These are phyloP conservation scores for Exophiala phaeomuriformis DNA, from an alignment of 2,329 filamentous ascomycete genomes.

Conservation along the genomic window DNA sequence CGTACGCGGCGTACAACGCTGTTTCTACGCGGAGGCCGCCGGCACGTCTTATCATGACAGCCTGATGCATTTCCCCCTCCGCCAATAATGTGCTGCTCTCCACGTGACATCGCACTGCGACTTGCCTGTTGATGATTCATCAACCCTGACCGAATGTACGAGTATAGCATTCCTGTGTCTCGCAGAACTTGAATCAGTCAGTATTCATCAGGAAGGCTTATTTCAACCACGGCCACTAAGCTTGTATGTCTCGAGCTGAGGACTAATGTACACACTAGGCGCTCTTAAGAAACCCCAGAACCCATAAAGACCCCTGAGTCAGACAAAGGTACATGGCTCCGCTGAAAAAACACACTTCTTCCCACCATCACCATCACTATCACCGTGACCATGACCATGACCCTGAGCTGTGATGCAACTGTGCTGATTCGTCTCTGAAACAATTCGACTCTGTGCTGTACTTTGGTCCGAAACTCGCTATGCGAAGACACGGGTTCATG, in stretches of 20 bases:
- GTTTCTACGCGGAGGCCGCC: too few species aligned
- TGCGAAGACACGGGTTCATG: slow-evolving; percentile 12
- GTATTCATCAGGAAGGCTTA: too few species aligned
- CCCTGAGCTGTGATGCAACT: slow-evolving; percentile 6
- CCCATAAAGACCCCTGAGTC: slow-evolving; percentile 35
- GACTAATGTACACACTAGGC: slow-evolving; percentile 20
- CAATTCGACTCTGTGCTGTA: slow-evolving; percentile 12
- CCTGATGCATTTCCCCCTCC: too few species aligned
- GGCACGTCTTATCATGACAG: too few species aligned
- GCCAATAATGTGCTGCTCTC: too few species aligned
- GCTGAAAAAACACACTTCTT: slow-evolving; percentile 67
- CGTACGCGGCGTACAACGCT: too few species aligned
- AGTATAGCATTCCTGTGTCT: too few species aligned
- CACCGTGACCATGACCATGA: slow-evolving; percentile 5
- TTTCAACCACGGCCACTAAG: neutral
- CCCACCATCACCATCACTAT: slow-evolving; percentile 9
- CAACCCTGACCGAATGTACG: too few species aligned
- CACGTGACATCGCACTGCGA: too few species aligned
- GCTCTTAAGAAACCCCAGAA: slow-evolving; percentile 4
- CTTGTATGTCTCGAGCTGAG: slow-evolving; percentile 10
- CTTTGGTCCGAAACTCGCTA: slow-evolving; percentile 21
- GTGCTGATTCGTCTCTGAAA: slow-evolving; percentile 3
- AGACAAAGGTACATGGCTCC: slow-evolving; percentile 83
- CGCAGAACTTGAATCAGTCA: too few species aligned
- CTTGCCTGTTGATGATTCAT: too few species aligned